Base-by-base conservation (phyloP, 1,284 basidiomycete species). In the Mycena sp. region DNA sequence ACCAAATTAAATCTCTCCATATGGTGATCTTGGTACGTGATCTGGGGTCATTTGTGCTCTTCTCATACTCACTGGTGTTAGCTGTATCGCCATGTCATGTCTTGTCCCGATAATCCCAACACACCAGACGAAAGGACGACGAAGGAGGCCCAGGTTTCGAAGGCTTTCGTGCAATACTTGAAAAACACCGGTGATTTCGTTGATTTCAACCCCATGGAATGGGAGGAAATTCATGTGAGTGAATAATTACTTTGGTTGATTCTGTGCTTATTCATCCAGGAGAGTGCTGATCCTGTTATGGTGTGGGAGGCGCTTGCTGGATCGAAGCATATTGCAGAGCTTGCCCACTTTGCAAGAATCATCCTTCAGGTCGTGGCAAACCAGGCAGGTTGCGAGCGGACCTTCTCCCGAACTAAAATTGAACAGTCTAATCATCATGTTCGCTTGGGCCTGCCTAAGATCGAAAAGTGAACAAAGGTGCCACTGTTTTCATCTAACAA, bases 281-380 rank as follows among this genome's bases (percentile, higher is more conserved):
- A 72, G 65, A 71, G 69, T 16, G 40, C 67, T 32, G 68, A 73
- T 59, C 70, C 71, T 9, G 21, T 73, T 26, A 30, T 49, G 4
- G 63, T 73, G 37, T 74, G 71, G 72, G 51, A 67, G 30, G 61
- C 63, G 25, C 68, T 69, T 29, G 38, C 7, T 14, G 5, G 63
- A 53, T 14, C 50, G 2, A 19, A 38, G 4, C 46, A 61, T 16
- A 46, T 59, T 25, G 16, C 51, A 12, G 65, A 71, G 32, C 70
- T 74, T 19, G 61, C 70, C 0, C 45, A 72, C 19, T 71, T 74
- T 45, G 67, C 71, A n/a, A 60, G 68, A 4, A 28, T 61, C 0
- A 60, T 74, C 0, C 67, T 72, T 0, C 14, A 58, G 50, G 66
- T 69, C 41, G 65, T 72, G 49, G 60, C 61, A 5, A 55, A 55